These are phyloP conservation scores for Acanthamoeba lenticulata DNA, from an alignment of 208 protist species.

Conservation along the genomic window DNA sequence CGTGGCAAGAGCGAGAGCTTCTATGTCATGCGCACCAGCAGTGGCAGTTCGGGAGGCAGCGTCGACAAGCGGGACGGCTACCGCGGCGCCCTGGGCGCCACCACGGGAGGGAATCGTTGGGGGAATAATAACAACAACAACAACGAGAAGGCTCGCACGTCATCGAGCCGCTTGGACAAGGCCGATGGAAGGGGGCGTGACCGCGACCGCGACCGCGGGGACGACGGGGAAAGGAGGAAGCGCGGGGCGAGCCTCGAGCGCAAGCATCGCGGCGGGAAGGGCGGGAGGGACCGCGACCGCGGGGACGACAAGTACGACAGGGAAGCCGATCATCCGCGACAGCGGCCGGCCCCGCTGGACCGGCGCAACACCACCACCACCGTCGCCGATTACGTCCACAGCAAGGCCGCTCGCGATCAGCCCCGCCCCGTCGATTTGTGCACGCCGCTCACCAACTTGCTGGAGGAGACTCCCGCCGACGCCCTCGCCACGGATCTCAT, in stretches of 20 bases:
- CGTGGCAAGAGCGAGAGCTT: slow-evolving; percentile 28
- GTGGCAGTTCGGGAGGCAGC: background rate
- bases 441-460: background rate
- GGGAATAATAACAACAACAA: background rate
- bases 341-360: background rate
- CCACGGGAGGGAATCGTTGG: background rate
- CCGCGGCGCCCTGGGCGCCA: background rate
- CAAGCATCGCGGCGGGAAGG: background rate
- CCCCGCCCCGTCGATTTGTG: background rate
- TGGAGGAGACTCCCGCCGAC: background rate
- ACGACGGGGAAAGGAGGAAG: background rate
- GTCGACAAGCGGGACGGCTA: background rate
- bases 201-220: background rate
- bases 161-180: background rate
- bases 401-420: background rate
- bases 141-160: background rate
- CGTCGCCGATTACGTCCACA: background rate
- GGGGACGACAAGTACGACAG: background rate
- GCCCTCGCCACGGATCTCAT: background rate
- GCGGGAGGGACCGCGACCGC: background rate
- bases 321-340: background rate
- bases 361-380: background rate
- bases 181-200: background rate
- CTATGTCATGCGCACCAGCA: background rate
- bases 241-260: background rate